Evolutionary conservation across 495 filamentous ascomycete species (phyloP).

Genomic region (Penicillium lividum): DNA sequence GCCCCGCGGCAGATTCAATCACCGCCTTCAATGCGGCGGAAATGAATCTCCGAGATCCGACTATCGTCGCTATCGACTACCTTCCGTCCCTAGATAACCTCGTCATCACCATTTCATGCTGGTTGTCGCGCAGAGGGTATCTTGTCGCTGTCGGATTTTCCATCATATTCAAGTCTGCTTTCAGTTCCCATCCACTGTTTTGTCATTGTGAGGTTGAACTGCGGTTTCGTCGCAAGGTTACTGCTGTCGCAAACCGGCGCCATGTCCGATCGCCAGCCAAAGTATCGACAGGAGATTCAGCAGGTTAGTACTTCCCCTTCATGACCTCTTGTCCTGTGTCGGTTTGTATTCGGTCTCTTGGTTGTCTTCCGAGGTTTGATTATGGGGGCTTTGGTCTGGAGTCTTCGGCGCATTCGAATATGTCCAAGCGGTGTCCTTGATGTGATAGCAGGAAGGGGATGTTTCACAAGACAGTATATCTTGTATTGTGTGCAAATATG

Average conservation of each 20-base stretch:
- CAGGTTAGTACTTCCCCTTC: slow-evolving; percentile 58
- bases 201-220: background rate
- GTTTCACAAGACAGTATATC: background rate
- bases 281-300: slow-evolving; percentile 94
- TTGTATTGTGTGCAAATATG: background rate
- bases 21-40: slow-evolving; percentile 26
- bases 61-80: slow-evolving; percentile 17
- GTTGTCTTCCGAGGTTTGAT: slow-evolving; percentile 3
- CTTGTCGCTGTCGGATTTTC: no score
- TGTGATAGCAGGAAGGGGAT: background rate
- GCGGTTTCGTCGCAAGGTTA: background rate
- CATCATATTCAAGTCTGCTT: background rate
- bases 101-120: no score
- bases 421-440: background rate
- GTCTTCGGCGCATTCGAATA: background rate
- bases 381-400: background rate
- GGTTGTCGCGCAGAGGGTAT: no score
- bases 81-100: slow-evolving; percentile 3
- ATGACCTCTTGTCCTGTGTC: background rate
- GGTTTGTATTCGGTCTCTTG: background rate
- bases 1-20: slow-evolving; percentile 31
- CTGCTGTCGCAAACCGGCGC: slow-evolving; percentile 9
- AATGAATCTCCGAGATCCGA: slow-evolving; percentile 24
- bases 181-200: background rate
- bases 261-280: slow-evolving; percentile 60